Evolutionary conservation across 257 asterid genomes (phyloP), one percentile per base, ranked within the genome.

Genomic region (Catharanthus roseus): DNA sequence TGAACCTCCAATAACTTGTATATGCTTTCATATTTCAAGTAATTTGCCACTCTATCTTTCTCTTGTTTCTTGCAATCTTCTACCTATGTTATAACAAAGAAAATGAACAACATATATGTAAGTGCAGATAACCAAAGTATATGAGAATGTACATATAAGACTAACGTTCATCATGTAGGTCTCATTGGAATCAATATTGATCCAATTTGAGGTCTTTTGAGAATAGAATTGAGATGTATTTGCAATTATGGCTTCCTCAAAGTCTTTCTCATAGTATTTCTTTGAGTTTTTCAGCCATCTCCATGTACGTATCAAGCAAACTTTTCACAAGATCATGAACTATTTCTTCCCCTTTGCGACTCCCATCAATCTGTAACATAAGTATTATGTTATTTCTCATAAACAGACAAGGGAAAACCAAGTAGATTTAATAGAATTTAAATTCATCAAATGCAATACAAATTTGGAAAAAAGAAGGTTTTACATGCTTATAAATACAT

Each of bases 141-240:
- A 51, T 51, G 7, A 10, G 5, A 72, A 67, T 8, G 33, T 58
- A 62, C 61, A 69, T 15, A 38, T 11, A 45, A 0, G 21, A 45
- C 50, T 10, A 33, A 86, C 91, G 83, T 84, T 82, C 15, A 68
- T 72, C 77, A 60, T 70, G 84, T 80, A 77, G 41, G 74, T 63
- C 10, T 70, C 64, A 9, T 72, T 64, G 15, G 85, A 78, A 69
- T 29, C 36, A 29, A 19, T 71, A 45, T 65, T 42, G 29, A 80
- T 77, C 87, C 85, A 84, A 39, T 63, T 67, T 36, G 33, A 47
- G 54, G 85, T 72, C 68, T 72, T 79, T 53, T 13, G 18, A 3
- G 85, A 82, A 47, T 84, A 86, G 77, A 80, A 86, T 49, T 11
- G 19, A 44, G 75, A 42, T 10, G 85, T 63, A 60, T 81, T 85